Base-by-base conservation (phyloP, 1,284 basidiomycete genomes). In the Veloboletus limbatus region DNA sequence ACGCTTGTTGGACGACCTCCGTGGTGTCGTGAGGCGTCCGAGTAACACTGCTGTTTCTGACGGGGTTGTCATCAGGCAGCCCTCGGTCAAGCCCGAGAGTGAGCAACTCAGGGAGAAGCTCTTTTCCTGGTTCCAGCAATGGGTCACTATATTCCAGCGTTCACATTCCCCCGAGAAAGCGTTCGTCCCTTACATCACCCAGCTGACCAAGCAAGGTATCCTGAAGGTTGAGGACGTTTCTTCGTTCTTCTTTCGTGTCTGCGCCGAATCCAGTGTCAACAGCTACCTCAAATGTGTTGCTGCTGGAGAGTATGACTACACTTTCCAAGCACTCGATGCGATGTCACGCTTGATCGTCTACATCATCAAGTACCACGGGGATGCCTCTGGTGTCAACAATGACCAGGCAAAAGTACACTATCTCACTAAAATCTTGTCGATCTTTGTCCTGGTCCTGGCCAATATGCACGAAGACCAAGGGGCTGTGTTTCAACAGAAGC, bases 301-400 rank as follows among this genome's bases (percentile, higher is more conserved):
- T 24, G 74, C 81, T 21, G 90, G 89, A 40, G 88, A 92, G 50
- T 83, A 81, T 39, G 78, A 82, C 17, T 79, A 83, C 40, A 82
- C 89, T 16, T 98, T 94, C 75, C 91, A 92, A 64, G 92, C 93
- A 14, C 77, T 98, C 56, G 97, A 99, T 69, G 93, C 97, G 8
- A 88, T 98, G 74, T 93, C 95, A 37, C 85, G 93, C 57, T 75
- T 99, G 56, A 92, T 99, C 54, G 91, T 95, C 37, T 92, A 97
- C 66, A 97, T 99, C 74, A 95, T 99, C 81, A 99, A 99, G 74
- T 98, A 99, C 67, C 96, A 99, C 57, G 94, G 92, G 20, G 96
- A 98, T 66, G 88, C 88, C 41, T 85, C 78, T 11, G 91, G 88
- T 25, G 77, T 88, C 52, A 90, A 93, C 71, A 91, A 92, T 59